phyloP scores from a whole-genome alignment of 306 rosid genomes.

The Medicago truncatula region DNA sequence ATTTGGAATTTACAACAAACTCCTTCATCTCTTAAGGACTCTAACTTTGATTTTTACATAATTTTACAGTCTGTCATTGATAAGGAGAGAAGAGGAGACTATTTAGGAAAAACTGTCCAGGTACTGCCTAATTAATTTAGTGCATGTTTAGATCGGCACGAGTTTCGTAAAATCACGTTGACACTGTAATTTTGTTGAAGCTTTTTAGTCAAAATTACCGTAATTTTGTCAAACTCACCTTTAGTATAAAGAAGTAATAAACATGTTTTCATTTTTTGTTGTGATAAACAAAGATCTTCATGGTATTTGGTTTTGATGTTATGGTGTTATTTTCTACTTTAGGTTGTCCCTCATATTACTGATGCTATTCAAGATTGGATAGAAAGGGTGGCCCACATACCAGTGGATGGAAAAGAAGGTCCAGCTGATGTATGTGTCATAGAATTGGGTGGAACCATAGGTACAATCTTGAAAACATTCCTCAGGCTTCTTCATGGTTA shows the following conservation, averaged over 20 bases:
- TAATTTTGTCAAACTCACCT: background rate
- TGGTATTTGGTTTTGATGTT: slow-evolving; percentile 24
- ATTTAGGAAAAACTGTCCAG: slow-evolving; percentile 90
- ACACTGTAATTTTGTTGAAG: slow-evolving; percentile 11
- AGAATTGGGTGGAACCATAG: slow-evolving; percentile 94
- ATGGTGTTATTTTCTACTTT: slow-evolving; percentile 30
- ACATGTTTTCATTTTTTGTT: background rate
- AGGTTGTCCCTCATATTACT: slow-evolving; percentile 90
- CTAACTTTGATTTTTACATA: slow-evolving; percentile 25
- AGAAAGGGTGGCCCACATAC: slow-evolving; percentile 80
- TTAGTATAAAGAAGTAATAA: background rate
- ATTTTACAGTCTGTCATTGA: slow-evolving; percentile 65
- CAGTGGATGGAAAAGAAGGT: slow-evolving; percentile 80
- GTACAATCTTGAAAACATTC: slow-evolving; percentile 50
- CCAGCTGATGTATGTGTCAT: slow-evolving; percentile 88
- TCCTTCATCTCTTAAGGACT: slow-evolving; percentile 14
- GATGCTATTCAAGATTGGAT: slow-evolving; percentile 93
- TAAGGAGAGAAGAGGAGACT: slow-evolving; percentile 85
- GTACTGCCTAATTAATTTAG: slow-evolving; percentile 42
- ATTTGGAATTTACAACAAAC: slow-evolving; percentile 1
- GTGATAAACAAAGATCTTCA: slow-evolving; percentile 35
- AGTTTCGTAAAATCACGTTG: background rate
- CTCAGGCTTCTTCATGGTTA: slow-evolving; percentile 34
- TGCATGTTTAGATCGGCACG: background rate
- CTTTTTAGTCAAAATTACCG: background rate